These are phyloP conservation scores for Pichia sp. DNA, from an alignment of 1,139 yeast genomes.

Conservation along the genomic window DNA sequence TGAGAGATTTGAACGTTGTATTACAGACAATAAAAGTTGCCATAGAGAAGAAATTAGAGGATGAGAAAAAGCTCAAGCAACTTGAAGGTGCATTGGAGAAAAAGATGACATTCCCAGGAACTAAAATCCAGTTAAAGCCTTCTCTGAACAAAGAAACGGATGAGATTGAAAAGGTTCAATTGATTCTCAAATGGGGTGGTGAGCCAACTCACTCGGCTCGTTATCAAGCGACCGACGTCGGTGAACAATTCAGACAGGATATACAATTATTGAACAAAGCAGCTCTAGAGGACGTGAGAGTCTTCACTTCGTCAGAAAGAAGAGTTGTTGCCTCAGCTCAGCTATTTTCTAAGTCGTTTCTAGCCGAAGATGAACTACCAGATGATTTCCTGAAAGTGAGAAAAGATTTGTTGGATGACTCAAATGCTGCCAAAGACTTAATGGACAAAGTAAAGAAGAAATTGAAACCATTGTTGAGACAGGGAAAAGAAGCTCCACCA, in stretches of 20 bases:
- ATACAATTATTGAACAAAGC: slow-evolving; percentile 79
- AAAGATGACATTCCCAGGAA: slow-evolving; percentile 89
- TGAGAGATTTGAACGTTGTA: slow-evolving; percentile 79
- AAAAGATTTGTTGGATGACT: slow-evolving; percentile 90
- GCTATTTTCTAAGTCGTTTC: slow-evolving; percentile 75
- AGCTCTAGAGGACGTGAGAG: slow-evolving; percentile 78
- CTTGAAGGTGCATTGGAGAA: slow-evolving; percentile 81
- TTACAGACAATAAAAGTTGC: slow-evolving; percentile 82
- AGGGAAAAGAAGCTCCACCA: slow-evolving; percentile 97
- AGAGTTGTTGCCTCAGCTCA: slow-evolving; percentile 92
- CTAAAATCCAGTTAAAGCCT: slow-evolving; percentile 94
- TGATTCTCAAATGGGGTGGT: slow-evolving; percentile 98
- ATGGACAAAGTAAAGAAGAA: slow-evolving; percentile 98
- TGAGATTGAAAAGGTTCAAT: slow-evolving; percentile 91
- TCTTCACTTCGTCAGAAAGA: slow-evolving; percentile 89
- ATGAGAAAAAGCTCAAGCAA: slow-evolving; percentile 67
- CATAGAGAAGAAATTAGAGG: slow-evolving; percentile 74
- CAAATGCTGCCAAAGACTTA: slow-evolving; percentile 95
- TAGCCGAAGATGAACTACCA: slow-evolving; percentile 70
- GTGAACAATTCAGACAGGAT: slow-evolving; percentile 93
- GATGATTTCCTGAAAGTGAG: slow-evolving; percentile 78
- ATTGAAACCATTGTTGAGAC: slow-evolving; percentile 86
- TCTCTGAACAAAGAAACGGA: slow-evolving; percentile 52
- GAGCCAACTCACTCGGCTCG: slow-evolving; percentile 98
- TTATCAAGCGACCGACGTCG: slow-evolving; percentile 91